phyloP scores from a whole-genome alignment of 805 yeast genomes.

The Spathaspora arborariae region DNA sequence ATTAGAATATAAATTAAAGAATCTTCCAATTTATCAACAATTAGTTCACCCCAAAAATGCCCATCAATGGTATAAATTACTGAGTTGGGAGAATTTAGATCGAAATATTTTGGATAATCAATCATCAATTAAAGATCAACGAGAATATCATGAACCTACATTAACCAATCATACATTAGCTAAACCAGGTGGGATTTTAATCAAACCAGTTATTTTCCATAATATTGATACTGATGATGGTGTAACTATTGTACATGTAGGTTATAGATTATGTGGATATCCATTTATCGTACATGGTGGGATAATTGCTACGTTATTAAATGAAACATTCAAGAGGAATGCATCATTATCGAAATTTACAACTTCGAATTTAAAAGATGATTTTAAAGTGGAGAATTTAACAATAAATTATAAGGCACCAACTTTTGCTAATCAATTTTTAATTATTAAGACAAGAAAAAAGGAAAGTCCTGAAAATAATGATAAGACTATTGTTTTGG shows the following conservation, averaged over 20 bases:
- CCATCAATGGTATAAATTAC: slow-evolving; percentile 42
- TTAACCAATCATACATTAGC: slow-evolving; percentile 46
- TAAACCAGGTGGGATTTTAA: slow-evolving; percentile 75
- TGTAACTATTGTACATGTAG: slow-evolving; percentile 69
- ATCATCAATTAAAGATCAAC: slow-evolving; percentile 11
- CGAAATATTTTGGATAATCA: slow-evolving; percentile 30
- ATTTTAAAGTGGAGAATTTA: slow-evolving; percentile 46
- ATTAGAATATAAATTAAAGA: slow-evolving; percentile 46
- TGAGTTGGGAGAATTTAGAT: slow-evolving; percentile 42
- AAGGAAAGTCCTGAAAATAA: slow-evolving; percentile 26
- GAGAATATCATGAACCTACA: slow-evolving; percentile 16
- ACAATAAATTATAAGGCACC: slow-evolving; percentile 62
- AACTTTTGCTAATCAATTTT: slow-evolving; percentile 72
- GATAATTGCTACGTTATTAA: slow-evolving; percentile 72
- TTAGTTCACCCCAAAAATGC: slow-evolving; percentile 44
- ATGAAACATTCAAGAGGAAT: slow-evolving; percentile 65
- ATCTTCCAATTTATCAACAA: slow-evolving; percentile 49
- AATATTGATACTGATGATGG: slow-evolving; percentile 54
- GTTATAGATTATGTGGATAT: slow-evolving; percentile 76
- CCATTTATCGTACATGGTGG: slow-evolving; percentile 92
- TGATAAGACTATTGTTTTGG: slow-evolving; percentile 36
- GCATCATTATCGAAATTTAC: slow-evolving; percentile 38
- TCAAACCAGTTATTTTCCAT: slow-evolving; percentile 67
- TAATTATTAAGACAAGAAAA: slow-evolving; percentile 52
- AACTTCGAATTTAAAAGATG: slow-evolving; percentile 36